Evolutionary conservation across 1,284 basidiomycete species (phyloP), one percentile per base, ranked within the genome.

Genomic region (Porodaedalea pini): DNA sequence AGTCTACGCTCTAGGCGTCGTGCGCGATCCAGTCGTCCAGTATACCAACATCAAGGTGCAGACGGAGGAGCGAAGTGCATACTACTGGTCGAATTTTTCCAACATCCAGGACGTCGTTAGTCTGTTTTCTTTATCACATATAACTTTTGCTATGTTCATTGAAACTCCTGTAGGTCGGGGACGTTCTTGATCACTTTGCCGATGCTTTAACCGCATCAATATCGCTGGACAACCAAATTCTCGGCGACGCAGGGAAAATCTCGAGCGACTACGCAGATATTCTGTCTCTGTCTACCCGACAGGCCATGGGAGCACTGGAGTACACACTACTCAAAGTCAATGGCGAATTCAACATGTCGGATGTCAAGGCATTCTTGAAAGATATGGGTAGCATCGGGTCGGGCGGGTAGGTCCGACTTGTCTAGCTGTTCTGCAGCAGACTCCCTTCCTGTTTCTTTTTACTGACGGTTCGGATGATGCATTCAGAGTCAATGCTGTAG

Each of bases 401-500:
- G 4, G 41, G 40, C 21, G 37, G 43, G 51, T 49, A 41, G 29
- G 52, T 54, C n/a, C n/a, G n/a, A n/a, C n/a, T n/a, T n/a, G n/a
- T n/a, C n/a, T n/a, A n/a, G n/a, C n/a, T n/a, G n/a, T n/a, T n/a
- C n/a, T n/a, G n/a, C n/a, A n/a, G n/a, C n/a, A n/a, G 15, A 2
- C 17, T 1, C 17, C 21, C 15, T 32, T 15, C 13, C 19, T 10
- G 8, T 34, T 25, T 39, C 45, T 34, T 32, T 23, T 45, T 19
- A 32, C 8, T 47, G 2, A 8, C 5, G 11, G 17, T 17, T 17
- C 41, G 10, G 8, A 11, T 36, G 31, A 6, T 17, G 7, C 19
- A 40, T 41, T 15, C 21, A 71, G 75, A 2, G 69, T 74, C 5
- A 80, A 77, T 58, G 74, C 80, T 2, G 77, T 80, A 2, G 79